These are phyloP conservation scores for Daldinia eschscholtzii DNA, from an alignment of 2,329 filamentous ascomycete genomes.

Conservation along the genomic window DNA sequence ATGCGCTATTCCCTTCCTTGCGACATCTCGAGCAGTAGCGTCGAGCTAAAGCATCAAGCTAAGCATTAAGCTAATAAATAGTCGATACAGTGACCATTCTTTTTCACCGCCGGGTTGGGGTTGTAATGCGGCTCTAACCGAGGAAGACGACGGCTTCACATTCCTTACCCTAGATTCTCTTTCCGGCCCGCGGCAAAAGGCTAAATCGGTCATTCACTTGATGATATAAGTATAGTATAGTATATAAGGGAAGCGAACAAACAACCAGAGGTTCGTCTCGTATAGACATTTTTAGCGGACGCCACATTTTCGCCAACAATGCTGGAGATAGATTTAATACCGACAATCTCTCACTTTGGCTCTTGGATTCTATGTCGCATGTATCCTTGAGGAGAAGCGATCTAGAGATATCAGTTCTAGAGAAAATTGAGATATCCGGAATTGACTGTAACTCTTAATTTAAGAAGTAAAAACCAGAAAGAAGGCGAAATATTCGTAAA, in stretches of 20 bases:
- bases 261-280: not conserved
- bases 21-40: constrained; percentile 5
- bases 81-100: not conserved
- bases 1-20: not conserved
- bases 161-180: not conserved
- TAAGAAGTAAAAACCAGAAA: not conserved
- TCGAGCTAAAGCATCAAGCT: not conserved
- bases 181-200: too few relatives aligned
- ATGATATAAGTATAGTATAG: not conserved
- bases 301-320: not conserved
- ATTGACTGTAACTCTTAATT: not conserved
- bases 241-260: not conserved
- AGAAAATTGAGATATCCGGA: not conserved
- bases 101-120: not conserved
- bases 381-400: not conserved
- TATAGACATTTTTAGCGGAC: constrained; percentile 6
- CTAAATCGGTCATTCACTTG: not conserved
- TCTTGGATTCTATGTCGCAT: not conserved
- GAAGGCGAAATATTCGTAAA: not conserved
- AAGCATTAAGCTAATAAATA: not conserved
- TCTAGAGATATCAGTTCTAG: not conserved
- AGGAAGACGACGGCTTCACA: not conserved
- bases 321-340: too few relatives aligned
- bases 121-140: not conserved
- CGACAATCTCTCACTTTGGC: not conserved